These are phyloP conservation scores for Globisporangium camurandrum DNA, from an alignment of 352 stramenopile genomes.

Conservation along the genomic window DNA sequence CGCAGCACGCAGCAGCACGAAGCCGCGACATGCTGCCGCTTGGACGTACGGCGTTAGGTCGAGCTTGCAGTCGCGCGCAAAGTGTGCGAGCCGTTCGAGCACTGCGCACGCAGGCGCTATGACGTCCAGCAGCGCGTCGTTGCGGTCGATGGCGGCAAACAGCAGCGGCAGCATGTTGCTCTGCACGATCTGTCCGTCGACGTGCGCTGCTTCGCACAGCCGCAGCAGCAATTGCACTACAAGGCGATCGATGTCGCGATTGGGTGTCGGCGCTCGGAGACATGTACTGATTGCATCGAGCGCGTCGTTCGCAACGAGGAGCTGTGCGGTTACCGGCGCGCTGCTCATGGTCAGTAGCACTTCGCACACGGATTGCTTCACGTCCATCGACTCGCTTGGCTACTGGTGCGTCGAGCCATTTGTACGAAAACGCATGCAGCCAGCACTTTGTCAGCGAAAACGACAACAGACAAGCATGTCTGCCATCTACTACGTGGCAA, in stretches of 20 bases:
- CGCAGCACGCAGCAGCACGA: constrained; percentile 34
- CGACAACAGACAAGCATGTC: not conserved
- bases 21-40: constrained; percentile 20
- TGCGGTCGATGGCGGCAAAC: constrained; percentile 50
- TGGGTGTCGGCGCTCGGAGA: constrained; percentile 15
- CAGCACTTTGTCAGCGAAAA: not conserved
- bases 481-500: not conserved
- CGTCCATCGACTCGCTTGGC: constrained; percentile 18
- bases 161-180: constrained; percentile 39
- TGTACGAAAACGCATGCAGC: not conserved
- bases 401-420: constrained; percentile 4
- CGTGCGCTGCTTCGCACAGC: constrained; percentile 24
- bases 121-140: constrained; percentile 43
- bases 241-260: constrained; percentile 22
- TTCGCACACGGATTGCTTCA: constrained; percentile 35
- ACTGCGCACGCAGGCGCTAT: constrained; percentile 43
- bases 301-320: constrained; percentile 35
- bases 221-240: constrained; percentile 29
- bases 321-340: constrained; percentile 24
- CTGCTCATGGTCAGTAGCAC: constrained; percentile 31
- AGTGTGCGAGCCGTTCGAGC: constrained; percentile 60
- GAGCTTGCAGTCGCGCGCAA: constrained; percentile 43
- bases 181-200: constrained; percentile 52
- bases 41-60: constrained; percentile 48
- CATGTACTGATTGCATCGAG: constrained; percentile 28